These are phyloP conservation scores for Hirschioporus abietinus DNA, from an alignment of 768 basidiomycete genomes.

Conservation along the genomic window DNA sequence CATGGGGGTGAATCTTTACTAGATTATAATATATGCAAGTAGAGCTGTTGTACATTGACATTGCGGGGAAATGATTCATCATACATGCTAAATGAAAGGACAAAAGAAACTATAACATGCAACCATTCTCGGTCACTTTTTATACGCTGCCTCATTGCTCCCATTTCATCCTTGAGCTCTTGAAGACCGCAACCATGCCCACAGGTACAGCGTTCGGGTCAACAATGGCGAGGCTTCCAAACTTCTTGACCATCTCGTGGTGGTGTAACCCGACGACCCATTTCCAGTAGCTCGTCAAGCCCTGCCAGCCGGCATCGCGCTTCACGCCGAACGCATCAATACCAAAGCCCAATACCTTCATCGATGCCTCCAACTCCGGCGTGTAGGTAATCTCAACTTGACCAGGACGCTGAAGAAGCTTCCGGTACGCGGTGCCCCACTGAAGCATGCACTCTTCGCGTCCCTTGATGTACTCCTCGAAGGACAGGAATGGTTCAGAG, in stretches of 20 bases:
- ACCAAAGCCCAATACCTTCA: constrained; percentile 8
- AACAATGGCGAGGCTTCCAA: constrained; percentile 35
- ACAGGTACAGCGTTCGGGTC: constrained; percentile 36
- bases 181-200: constrained; percentile 37
- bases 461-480: constrained; percentile 24
- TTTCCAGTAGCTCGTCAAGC: constrained; percentile 25
- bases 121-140: background rate
- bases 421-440: constrained; percentile 23
- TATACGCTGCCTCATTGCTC: constrained; percentile 20
- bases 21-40: too few relatives aligned
- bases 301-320: background rate
- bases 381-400: constrained; percentile 1
- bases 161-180: constrained; percentile 27
- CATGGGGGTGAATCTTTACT: too few relatives aligned
- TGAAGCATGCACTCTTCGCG: constrained; percentile 19
- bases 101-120: background rate
- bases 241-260: constrained; percentile 33
- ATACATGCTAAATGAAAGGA: too few relatives aligned
- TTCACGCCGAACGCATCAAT: background rate
- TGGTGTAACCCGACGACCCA: constrained; percentile 36
- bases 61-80: too few relatives aligned
- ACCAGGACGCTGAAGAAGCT: constrained; percentile 19
- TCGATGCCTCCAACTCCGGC: background rate
- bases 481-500: constrained; percentile 22
- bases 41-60: too few relatives aligned